These are phyloP conservation scores for Parachaetomium inaequale DNA, from an alignment of 495 filamentous ascomycete species.

Conservation along the genomic window DNA sequence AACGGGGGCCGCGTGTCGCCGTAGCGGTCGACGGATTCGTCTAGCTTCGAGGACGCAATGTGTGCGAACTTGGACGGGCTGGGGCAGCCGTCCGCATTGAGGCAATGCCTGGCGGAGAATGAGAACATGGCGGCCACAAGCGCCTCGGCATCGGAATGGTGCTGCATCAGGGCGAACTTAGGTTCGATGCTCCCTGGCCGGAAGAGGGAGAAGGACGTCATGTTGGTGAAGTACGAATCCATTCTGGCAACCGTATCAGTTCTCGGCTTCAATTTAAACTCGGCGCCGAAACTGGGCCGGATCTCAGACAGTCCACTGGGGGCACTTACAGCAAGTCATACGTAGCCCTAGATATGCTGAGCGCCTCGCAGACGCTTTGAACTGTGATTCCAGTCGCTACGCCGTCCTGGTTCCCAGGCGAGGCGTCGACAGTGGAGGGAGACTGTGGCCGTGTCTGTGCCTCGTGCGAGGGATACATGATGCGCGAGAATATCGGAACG, in stretches of 20 bases:
- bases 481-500: neutral
- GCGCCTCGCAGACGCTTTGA: neutral
- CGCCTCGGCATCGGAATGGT: neutral
- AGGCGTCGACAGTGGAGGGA: neutral
- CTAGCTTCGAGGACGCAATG: neutral
- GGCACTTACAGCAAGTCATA: neutral
- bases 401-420: neutral
- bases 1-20: conserved; percentile 1
- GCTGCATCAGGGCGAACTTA: conserved; percentile 1
- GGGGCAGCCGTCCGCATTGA: neutral
- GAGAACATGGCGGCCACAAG: conserved; percentile 3
- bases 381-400: neutral
- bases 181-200: conserved; percentile 1
- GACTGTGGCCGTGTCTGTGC: conserved; percentile 1
- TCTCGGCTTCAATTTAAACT: neutral
- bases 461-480: conserved; percentile 6
- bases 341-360: neutral
- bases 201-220: conserved; percentile 3
- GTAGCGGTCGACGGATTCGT: conserved; percentile 2
- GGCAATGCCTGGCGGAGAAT: neutral
- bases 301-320: neutral
- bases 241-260: neutral
- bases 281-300: neutral
- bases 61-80: neutral
- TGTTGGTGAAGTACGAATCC: conserved; percentile 1